These are phyloP conservation scores for Cercophora scortea DNA, from an alignment of 495 filamentous ascomycete genomes.

Conservation along the genomic window DNA sequence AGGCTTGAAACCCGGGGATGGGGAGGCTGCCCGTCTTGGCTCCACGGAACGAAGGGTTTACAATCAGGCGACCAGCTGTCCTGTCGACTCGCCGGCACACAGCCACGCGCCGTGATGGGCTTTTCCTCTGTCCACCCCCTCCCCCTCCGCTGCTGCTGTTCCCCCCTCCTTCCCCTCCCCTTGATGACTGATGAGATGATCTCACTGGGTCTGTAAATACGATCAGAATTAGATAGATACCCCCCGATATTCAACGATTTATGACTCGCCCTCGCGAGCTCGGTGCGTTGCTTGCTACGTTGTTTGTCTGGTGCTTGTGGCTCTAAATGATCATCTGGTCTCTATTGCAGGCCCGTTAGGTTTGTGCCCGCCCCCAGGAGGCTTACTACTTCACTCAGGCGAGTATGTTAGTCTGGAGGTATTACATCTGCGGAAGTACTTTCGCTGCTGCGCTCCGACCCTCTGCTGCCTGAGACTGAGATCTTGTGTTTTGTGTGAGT, in stretches of 20 bases:
- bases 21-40: too few relatives aligned
- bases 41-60: too few relatives aligned
- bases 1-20: too few relatives aligned
- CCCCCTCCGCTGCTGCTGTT: neutral
- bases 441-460: too few relatives aligned
- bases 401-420: too few relatives aligned
- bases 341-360: neutral
- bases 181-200: constrained; percentile 16
- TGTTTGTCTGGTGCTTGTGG: neutral
- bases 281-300: neutral
- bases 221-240: constrained; percentile 28
- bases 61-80: too few relatives aligned
- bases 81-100: neutral
- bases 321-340: neutral
- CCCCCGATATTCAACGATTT: constrained; percentile 24
- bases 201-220: constrained; percentile 16
- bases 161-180: neutral
- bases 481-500: too few relatives aligned
- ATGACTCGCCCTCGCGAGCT: constrained; percentile 5
- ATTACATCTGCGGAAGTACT: too few relatives aligned
- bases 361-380: too few relatives aligned
- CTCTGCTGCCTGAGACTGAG: too few relatives aligned
- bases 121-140: too few relatives aligned
- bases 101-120: neutral
- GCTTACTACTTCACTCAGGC: too few relatives aligned